Conservation (phyloP, 2,329 filamentous ascomycete species). For the Helotiales sp. region DNA sequence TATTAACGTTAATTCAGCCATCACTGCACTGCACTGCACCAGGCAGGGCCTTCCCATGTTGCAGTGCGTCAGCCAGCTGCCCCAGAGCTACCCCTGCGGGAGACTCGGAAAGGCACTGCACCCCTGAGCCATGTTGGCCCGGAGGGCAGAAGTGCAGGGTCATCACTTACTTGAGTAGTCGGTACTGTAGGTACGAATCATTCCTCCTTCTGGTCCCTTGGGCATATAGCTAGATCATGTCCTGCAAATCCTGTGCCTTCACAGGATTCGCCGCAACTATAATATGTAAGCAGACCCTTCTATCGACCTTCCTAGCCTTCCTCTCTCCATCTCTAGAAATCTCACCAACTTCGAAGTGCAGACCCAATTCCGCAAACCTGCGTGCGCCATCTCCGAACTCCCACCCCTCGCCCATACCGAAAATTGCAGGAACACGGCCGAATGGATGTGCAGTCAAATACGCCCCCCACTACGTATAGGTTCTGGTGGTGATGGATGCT, state of each 20-base stretch:
- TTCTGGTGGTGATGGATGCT: conserved; percentile 41
- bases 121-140: conserved; percentile 16
- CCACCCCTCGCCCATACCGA: background rate
- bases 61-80: conserved; percentile 17
- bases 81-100: conserved; percentile 6
- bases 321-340: background rate
- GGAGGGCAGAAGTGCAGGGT: conserved; percentile 32
- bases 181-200: conserved; percentile 11
- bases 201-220: background rate
- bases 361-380: conserved; percentile 13
- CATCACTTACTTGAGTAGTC: conserved; percentile 17
- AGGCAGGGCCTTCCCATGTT: background rate
- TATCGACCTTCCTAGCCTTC: conserved; percentile 8
- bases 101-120: background rate
- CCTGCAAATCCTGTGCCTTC: conserved; percentile 17
- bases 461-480: conserved; percentile 34
- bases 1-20: conserved; percentile 13
- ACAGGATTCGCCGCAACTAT: conserved; percentile 25
- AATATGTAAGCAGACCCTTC: conserved; percentile 34
- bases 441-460: conserved; percentile 35
- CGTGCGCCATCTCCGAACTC: conserved; percentile 5
- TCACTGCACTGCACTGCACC: background rate
- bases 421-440: conserved; percentile 39
- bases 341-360: conserved; percentile 21
- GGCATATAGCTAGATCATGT: conserved; percentile 3